phyloP scores from a whole-genome alignment of 2,329 filamentous ascomycete species.

The Nectriaceae sp. region DNA sequence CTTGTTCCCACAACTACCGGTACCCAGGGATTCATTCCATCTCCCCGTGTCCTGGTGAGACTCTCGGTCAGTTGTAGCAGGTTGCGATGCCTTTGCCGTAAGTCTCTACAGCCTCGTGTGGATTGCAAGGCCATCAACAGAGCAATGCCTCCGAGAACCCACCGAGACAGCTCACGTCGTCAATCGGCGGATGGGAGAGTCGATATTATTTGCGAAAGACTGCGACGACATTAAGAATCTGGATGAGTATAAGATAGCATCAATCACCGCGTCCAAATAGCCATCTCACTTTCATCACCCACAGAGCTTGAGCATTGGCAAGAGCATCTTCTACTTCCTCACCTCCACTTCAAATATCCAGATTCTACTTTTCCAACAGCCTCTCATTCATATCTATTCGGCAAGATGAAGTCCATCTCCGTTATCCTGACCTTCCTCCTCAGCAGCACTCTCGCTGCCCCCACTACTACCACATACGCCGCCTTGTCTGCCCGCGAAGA shows the following conservation, averaged over 20 bases:
- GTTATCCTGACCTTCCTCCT: slow-evolving; percentile 9
- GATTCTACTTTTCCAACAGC: neutral
- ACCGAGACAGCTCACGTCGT: slow-evolving; percentile 11
- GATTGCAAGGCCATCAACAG: too few species aligned
- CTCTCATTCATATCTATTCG: neutral
- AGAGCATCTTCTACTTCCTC: neutral
- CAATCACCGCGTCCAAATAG: neutral
- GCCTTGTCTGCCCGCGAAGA: slow-evolving; percentile 12
- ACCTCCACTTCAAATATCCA: slow-evolving; percentile 1
- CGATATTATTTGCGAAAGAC: too few species aligned
- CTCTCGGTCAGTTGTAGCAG: too few species aligned
- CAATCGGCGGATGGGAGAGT: neutral
- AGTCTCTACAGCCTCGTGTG: too few species aligned
- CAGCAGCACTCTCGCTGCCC: slow-evolving; percentile 10
- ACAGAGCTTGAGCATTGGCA: neutral
- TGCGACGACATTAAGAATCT: too few species aligned
- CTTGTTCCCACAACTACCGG: too few species aligned
- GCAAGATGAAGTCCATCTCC: slow-evolving; percentile 17
- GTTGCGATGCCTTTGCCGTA: too few species aligned
- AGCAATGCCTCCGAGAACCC: slow-evolving; percentile 13
- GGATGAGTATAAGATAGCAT: slow-evolving; percentile 14
- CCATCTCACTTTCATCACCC: too few species aligned
- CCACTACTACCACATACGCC: slow-evolving; percentile 7
- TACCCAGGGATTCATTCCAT: too few species aligned
- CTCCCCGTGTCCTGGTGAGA: too few species aligned